These are phyloP conservation scores for Gautieria morchelliformis DNA, from an alignment of 768 basidiomycete species.

Conservation along the genomic window DNA sequence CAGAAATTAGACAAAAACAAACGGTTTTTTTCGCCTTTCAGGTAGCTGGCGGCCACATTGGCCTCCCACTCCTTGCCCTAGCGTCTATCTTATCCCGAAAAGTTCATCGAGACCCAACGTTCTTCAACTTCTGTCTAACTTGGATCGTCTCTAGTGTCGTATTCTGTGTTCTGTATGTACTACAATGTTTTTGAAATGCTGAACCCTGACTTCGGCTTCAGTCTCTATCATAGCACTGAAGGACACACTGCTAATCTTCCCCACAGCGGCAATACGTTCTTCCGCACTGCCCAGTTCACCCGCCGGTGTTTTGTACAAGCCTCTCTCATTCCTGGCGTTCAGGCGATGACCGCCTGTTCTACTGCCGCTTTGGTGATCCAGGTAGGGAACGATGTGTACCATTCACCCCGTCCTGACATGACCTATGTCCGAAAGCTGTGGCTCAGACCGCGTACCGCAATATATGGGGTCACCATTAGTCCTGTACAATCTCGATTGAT, in stretches of 20 bases:
- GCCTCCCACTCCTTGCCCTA: background rate
- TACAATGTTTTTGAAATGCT: background rate
- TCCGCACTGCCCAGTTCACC: no score
- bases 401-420: no score
- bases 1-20: background rate
- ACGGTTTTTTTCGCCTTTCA: background rate
- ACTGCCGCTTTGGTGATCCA: no score
- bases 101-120: background rate
- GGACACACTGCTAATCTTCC: background rate
- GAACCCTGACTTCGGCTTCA: background rate
- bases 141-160: background rate
- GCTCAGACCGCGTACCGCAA: no score
- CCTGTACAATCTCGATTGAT: no score
- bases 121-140: background rate
- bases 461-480: no score
- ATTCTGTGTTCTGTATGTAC: background rate
- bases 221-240: background rate
- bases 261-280: background rate
- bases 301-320: no score
- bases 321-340: background rate
- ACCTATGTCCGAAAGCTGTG: no score
- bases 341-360: no score
- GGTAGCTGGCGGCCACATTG: background rate
- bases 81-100: background rate
- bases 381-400: no score